Evolutionary conservation across 2,329 filamentous ascomycete genomes (phyloP).

Genomic region (Simplicillium sp.): DNA sequence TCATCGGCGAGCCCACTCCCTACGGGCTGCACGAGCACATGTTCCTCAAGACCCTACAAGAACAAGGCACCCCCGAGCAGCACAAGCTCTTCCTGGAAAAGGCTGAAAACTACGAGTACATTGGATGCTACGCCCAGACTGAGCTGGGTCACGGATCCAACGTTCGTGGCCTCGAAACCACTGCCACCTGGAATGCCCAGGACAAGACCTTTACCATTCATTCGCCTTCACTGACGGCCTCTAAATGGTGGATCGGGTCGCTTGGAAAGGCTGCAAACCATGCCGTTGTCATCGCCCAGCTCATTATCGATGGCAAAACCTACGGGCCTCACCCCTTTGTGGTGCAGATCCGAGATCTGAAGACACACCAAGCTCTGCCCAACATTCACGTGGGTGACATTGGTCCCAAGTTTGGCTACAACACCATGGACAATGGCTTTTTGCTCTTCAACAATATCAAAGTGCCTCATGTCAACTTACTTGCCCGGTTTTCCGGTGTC

Average conservation of each 20-base stretch:
- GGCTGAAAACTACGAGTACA: slow-evolving; percentile 60
- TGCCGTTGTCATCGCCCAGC: slow-evolving; percentile 70
- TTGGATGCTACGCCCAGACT: slow-evolving; percentile 75
- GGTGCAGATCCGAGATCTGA: slow-evolving; percentile 61
- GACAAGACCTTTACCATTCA: slow-evolving; percentile 70
- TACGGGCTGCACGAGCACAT: slow-evolving; percentile 56
- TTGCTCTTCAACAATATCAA: slow-evolving; percentile 65
- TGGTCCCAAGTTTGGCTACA: slow-evolving; percentile 71
- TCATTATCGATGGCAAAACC: slow-evolving; percentile 57
- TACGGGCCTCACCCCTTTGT: slow-evolving; percentile 73
- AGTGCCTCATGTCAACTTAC: slow-evolving; percentile 64
- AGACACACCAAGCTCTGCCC: slow-evolving; percentile 59
- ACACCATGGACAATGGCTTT: slow-evolving; percentile 78
- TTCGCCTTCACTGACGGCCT: slow-evolving; percentile 63
- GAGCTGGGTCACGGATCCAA: slow-evolving; percentile 74
- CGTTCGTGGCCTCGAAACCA: slow-evolving; percentile 63
- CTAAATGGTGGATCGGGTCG: slow-evolving; percentile 81
- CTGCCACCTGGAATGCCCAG: slow-evolving; percentile 61
- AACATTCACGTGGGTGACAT: slow-evolving; percentile 71
- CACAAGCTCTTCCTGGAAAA: slow-evolving; percentile 62
- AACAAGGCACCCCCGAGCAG: slow-evolving; percentile 65
- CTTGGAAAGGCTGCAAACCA: slow-evolving; percentile 68
- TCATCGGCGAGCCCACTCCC: slow-evolving; percentile 65
- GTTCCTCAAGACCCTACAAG: slow-evolving; percentile 48
- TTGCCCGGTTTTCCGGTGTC: slow-evolving; percentile 60